Conservation (phyloP, 1,139 yeast genomes). For the Scheffersomyces lignicola region DNA sequence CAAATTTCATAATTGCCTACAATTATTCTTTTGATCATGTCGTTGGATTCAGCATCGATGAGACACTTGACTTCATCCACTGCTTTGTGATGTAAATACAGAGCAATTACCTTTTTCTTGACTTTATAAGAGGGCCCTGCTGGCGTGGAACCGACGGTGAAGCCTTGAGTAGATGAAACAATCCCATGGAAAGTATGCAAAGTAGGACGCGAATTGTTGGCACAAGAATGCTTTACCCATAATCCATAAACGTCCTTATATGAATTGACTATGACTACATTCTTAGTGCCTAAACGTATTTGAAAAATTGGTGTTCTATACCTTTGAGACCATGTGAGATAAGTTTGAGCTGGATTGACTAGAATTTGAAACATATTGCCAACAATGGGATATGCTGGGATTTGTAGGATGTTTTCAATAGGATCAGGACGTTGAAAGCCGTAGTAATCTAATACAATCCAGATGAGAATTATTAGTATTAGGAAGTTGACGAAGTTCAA, state of each 20-base stretch:
- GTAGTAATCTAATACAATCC: slow-evolving; percentile 1
- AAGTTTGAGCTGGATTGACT: slow-evolving; percentile 52
- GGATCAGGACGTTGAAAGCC: slow-evolving; percentile 3
- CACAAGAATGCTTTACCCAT: slow-evolving; percentile 54
- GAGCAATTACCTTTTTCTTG: slow-evolving; percentile 56
- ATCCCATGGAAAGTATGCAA: slow-evolving; percentile 68
- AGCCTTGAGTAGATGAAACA: slow-evolving; percentile 61
- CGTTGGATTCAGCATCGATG: slow-evolving; percentile 11
- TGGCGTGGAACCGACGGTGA: slow-evolving; percentile 79
- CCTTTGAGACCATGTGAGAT: slow-evolving; percentile 44
- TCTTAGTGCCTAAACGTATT: slow-evolving; percentile 56
- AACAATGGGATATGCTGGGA: slow-evolving; percentile 53
- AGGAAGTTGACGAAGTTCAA: slow-evolving; percentile 1
- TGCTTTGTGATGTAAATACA: slow-evolving; percentile 43
- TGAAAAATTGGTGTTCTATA: slow-evolving; percentile 56
- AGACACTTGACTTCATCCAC: slow-evolving; percentile 44
- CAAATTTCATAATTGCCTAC: slow-evolving; percentile 18
- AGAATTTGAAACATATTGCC: slow-evolving; percentile 53
- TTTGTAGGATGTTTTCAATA: slow-evolving; percentile 24
- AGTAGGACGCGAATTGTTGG: slow-evolving; percentile 67
- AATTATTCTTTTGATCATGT: slow-evolving; percentile 27
- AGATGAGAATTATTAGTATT: background rate
- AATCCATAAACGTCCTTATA: slow-evolving; percentile 51
- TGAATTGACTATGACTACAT: slow-evolving; percentile 66
- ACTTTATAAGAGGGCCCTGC: slow-evolving; percentile 52